phyloP scores from a whole-genome alignment of 2,329 filamentous ascomycete genomes.

The Fusarium secorum region DNA sequence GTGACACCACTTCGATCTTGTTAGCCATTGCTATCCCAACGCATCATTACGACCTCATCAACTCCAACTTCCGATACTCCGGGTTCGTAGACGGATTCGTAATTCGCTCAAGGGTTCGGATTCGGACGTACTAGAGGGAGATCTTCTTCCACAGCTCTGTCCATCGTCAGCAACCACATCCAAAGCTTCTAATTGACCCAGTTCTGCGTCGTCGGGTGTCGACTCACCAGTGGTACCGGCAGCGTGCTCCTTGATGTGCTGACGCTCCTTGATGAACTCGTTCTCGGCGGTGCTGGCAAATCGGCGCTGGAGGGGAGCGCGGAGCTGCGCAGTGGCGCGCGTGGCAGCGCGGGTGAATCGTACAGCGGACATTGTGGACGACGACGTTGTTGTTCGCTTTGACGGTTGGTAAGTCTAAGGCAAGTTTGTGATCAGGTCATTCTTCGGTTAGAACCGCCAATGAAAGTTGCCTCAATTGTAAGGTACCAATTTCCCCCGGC shows the following conservation, averaged over 20 bases:
- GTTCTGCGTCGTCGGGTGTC: conserved; percentile 35
- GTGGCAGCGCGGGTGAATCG: conserved; percentile 69
- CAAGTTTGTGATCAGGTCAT: conserved; percentile 48
- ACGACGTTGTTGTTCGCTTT: conserved; percentile 39
- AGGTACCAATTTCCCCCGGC: conserved; percentile 35
- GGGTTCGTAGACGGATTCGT: conserved; percentile 20
- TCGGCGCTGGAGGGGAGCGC: conserved; percentile 71
- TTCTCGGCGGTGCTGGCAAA: conserved; percentile 82
- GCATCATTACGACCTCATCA: conserved; percentile 10
- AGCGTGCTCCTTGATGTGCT: conserved; percentile 91
- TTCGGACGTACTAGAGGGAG: conserved; percentile 83
- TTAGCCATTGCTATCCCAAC: conserved; percentile 30
- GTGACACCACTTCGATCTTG: conserved; percentile 69
- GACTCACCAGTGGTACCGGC: conserved; percentile 80
- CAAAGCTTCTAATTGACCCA: conserved; percentile 33
- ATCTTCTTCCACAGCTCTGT: conserved; percentile 95
- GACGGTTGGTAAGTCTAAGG: conserved; percentile 33
- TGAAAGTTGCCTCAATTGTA: conserved; percentile 45
- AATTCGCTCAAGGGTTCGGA: conserved; percentile 40
- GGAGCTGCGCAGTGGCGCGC: conserved; percentile 68
- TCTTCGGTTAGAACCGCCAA: conserved; percentile 46
- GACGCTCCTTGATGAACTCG: conserved; percentile 90
- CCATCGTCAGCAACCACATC: conserved; percentile 45
- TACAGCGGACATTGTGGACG: conserved; percentile 68
- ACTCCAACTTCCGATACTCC: conserved; percentile 26